Base-by-base conservation (phyloP, 176 grass and related monocot genomes). In the Zoysia pacifica region DNA sequence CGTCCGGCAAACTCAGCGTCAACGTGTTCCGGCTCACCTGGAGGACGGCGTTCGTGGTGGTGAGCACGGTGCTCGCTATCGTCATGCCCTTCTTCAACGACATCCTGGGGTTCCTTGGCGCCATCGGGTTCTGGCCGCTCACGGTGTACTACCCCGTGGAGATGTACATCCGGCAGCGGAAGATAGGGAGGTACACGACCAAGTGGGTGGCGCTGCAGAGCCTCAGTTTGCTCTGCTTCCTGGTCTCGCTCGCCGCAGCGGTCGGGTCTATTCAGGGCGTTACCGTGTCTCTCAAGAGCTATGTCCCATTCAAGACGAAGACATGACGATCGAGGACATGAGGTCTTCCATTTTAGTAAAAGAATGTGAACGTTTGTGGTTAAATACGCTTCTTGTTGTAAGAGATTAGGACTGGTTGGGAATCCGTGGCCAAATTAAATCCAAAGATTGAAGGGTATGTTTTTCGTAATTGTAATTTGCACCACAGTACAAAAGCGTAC, bases 61-160 rank as follows among this genome's bases (percentile, higher is more conserved):
- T 82, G 6, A 93, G 87, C 72, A 98, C 95, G 35, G 67, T 87
- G 50, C 81, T 98, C 14, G 92, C 92, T 67, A 87, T 94, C 82
- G 5, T 91, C 11, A 79, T 98, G 92, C 92, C 95, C 0, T 98
- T 98, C 90, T 98, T 94, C 90, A 98, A 98, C 62, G 95, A 98
- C 70, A 83, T 98, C 48, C 82, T 98, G 3, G 83, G 87, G 0
- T 97, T 97, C 80, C 82, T 97, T 3, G 92, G 95, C 9, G 87
- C 92, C 65, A 19, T 94, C 66, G 95, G 85, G 14, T 97, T 97
- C 86, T 97, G 95, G 95, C 95, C 95, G 74, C 88, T 97, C 70
- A 97, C 92, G 10, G 92, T 97, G 13, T 94, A 94, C 85, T 97
- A 89, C 83, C 95, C 95, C 0, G 82, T 97, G 19, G 90, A 93